A percentile compares a stretch with the other conserved stretches of the same genome.
Evolutionary conservation across 2,329 filamentous ascomycete genomes (phyloP).

Genomic region (Orbilia quercus): DNA sequence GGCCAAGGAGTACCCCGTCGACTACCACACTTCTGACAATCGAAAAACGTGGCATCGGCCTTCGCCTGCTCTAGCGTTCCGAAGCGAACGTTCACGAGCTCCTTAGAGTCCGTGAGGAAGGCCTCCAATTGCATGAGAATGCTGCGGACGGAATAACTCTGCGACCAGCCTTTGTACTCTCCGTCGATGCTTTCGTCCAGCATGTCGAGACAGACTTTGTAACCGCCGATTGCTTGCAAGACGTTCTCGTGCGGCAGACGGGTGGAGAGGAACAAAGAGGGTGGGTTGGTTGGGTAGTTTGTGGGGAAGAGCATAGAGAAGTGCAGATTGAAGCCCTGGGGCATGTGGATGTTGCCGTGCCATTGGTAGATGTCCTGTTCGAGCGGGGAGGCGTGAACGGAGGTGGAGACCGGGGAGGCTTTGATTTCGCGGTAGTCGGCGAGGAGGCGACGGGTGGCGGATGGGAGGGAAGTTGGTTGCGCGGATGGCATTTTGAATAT

Average conservation of each 20-base stretch:
- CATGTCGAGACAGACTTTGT: slow-evolving; percentile 57
- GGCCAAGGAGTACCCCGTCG: slow-evolving; percentile 13
- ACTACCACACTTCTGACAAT: slow-evolving; percentile 27
- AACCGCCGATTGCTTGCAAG: slow-evolving; percentile 42
- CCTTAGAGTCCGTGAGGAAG: slow-evolving; percentile 41
- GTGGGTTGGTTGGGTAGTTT: slow-evolving; percentile 45
- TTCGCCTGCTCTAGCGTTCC: slow-evolving; percentile 26
- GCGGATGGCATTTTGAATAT: slow-evolving; percentile 18
- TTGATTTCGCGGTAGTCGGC: slow-evolving; percentile 47
- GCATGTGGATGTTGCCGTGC: slow-evolving; percentile 50
- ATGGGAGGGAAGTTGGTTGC: slow-evolving; percentile 30
- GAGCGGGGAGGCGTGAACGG: slow-evolving; percentile 36
- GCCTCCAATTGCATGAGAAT: slow-evolving; percentile 56
- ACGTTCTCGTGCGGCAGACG: slow-evolving; percentile 54
- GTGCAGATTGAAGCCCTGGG: slow-evolving; percentile 35
- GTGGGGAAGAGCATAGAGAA: slow-evolving; percentile 52
- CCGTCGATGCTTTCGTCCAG: slow-evolving; percentile 42
- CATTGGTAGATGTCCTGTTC: slow-evolving; percentile 54
- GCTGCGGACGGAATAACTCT: slow-evolving; percentile 49
- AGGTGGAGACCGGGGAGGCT: slow-evolving; percentile 36
- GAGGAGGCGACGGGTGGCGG: slow-evolving; percentile 54
- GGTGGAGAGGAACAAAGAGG: slow-evolving; percentile 48
- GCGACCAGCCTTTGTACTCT: slow-evolving; percentile 52
- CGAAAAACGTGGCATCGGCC: slow-evolving; percentile 9
- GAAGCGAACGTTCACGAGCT: slow-evolving; percentile 33